Base-by-base conservation (phyloP, 805 yeast species). In the Vanderwaltozyma verrucispora region DNA sequence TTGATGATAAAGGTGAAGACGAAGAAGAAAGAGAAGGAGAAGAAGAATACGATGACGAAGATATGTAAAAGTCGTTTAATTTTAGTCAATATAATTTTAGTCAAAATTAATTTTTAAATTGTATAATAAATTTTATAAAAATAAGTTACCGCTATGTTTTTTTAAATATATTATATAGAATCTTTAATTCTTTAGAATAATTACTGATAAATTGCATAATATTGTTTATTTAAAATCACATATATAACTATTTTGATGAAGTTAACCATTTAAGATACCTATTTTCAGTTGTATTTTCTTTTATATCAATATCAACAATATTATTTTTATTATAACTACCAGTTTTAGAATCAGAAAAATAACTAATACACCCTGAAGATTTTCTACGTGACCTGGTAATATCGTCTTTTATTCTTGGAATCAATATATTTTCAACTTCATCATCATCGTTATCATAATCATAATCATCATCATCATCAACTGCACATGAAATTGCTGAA, bases 1-100 rank as follows among this genome's bases (percentile, higher is more conserved):
- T 78, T 28, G 85, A 80, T 42, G 75, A 75, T 20, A 79, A 77
- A 38, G 75, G 70, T 19, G 78, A 73, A 30, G 81, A 75, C 17
- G 73, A 70, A n/a, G 76, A 71, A 16, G 76, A 71, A 35, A 80
- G 68, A 5, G 80, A 67, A 27, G 79, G 68, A 28, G 71, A 56
- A 21, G 72, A 60, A n/a, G 35, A 36, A 4, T 33, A 33, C 17
- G 40, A 33, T 14, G 36, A 32, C 13, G 32, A 33, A n/a, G 36
- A 33, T 28, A 33, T 33, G 36, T 33, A 33, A 27, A 20, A 11
- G 14, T 19, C 18, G n/a, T 5, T 29, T 17, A 29, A n/a, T n/a
- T n/a, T n/a, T n/a, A n/a, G n/a, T n/a, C n/a, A n/a, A n/a, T n/a
- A n/a, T n/a, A n/a, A n/a, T n/a, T n/a, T n/a, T n/a, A 19, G 20